Base-by-base conservation (phyloP, 306 rosid species). In the Acmispon strigosus region DNA sequence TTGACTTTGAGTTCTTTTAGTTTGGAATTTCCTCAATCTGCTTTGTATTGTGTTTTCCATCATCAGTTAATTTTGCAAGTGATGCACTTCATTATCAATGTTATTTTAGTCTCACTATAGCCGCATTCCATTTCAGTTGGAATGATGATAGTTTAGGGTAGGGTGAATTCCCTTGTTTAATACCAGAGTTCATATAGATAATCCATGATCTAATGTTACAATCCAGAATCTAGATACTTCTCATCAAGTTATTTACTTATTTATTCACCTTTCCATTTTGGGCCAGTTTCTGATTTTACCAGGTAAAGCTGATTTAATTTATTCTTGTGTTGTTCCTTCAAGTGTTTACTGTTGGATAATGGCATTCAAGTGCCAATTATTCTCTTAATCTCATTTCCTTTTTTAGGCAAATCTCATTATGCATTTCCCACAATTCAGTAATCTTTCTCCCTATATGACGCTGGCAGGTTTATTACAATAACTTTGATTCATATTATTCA, bases 1-100 rank as follows among this genome's bases (percentile, higher is more conserved):
- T 92, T n/a, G 96, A 92, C 80, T 92, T 92, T 62, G 96, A 92
- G 89, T 92, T 92, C 91, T 92, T 92, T 70, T 92, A 90, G 88
- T 81, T 79, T 75, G 76, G 75, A 81, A 73, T 43, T 48, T 14
- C 47, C 69, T 74, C 67, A 53, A 71, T 81, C 63, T 55, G 75
- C 57, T 51, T 78, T 66, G 77, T 72, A 75, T 75, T 80, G 84
- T 83, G 44, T 66, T 75, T 75, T 59, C 62, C 29, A 48, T 74
- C 52, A 43, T 77, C 20, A n/a, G 55, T 69, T 67, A 69, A 68
- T 75, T 76, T 75, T 54, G 14, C 32, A 63, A 4, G 66, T 74
- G 77, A 53, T 76, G 61, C 71, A 48, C 62, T 77, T 65, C 76
- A 54, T 51, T 70, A 56, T 66, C 75, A 57, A 57, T 71, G 78